Percentiles rank a stretch among this genome's conserved stretches.
phyloP scores from a whole-genome alignment of 2,329 filamentous ascomycete species.

The Arachnopeziza araneosa region DNA sequence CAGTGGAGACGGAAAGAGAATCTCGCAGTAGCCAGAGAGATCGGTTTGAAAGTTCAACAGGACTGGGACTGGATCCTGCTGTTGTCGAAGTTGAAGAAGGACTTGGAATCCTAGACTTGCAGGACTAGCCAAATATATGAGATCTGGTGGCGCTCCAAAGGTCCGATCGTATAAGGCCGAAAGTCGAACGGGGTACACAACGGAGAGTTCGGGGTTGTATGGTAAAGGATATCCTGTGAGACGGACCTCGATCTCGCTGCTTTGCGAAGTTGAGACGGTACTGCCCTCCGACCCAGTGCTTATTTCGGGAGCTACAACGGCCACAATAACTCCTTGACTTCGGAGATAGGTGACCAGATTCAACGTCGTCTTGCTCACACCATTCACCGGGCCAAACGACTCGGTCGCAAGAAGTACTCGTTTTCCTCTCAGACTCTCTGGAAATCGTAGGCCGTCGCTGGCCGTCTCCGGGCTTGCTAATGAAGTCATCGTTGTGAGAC shows the following conservation, averaged over 20 bases:
- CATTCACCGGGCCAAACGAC: slow-evolving; percentile 67
- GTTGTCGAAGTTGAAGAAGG: slow-evolving; percentile 61
- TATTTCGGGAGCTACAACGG: slow-evolving; percentile 60
- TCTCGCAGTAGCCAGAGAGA: slow-evolving; percentile 61
- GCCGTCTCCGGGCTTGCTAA: slow-evolving; percentile 14
- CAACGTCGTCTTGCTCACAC: slow-evolving; percentile 65
- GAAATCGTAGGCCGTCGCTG: slow-evolving; percentile 32
- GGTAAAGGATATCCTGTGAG: slow-evolving; percentile 61
- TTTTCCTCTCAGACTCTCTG: slow-evolving; percentile 48
- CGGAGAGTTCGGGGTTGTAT: slow-evolving; percentile 65
- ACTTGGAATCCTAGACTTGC: slow-evolving; percentile 67
- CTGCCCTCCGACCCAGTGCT: slow-evolving; percentile 33
- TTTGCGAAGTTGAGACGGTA: slow-evolving; percentile 19
- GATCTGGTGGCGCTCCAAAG: slow-evolving; percentile 53
- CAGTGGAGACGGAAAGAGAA: slow-evolving; percentile 61
- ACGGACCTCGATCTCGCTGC: slow-evolving; percentile 45
- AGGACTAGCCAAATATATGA: slow-evolving; percentile 65
- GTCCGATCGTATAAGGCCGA: slow-evolving; percentile 54
- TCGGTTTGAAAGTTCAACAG: slow-evolving; percentile 70
- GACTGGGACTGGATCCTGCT: slow-evolving; percentile 49
- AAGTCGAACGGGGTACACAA: slow-evolving; percentile 64
- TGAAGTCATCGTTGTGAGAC: not conserved
- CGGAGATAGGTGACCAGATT: slow-evolving; percentile 64
- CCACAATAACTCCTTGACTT: slow-evolving; percentile 56
- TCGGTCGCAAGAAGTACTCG: slow-evolving; percentile 64